Percentiles rank a stretch among this genome's conserved stretches.
Conservation (phyloP, 495 filamentous ascomycete species). For the Lasiosphaeris hirsuta region DNA sequence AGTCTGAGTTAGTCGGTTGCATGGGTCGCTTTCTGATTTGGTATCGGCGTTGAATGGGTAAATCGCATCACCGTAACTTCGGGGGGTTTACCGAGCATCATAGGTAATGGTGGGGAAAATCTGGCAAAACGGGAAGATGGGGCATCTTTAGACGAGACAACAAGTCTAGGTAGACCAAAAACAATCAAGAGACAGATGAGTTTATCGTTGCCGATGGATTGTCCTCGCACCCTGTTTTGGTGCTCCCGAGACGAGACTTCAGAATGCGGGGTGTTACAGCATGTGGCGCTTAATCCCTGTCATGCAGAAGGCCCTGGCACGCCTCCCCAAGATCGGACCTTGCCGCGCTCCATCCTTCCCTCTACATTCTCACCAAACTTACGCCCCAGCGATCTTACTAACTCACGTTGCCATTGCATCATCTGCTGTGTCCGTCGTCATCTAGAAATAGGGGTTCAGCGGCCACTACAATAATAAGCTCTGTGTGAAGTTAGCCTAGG, state of each 20-base stretch:
- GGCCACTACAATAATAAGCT: not conserved
- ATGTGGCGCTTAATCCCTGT: constrained; percentile 10
- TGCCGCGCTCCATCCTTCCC: too few species aligned
- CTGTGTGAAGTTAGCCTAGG: too few species aligned
- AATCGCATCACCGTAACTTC: too few species aligned
- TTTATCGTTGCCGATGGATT: too few species aligned
- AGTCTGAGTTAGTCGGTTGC: not conserved
- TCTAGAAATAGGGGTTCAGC: not conserved
- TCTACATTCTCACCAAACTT: not conserved
- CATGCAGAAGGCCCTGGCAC: not conserved
- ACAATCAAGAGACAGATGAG: not conserved
- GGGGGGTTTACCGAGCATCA: too few species aligned
- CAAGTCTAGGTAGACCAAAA: not conserved
- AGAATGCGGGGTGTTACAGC: constrained; percentile 13
- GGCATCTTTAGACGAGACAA: not conserved
- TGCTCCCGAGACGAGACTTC: not conserved
- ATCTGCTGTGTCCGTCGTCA: not conserved
- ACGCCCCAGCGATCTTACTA: not conserved
- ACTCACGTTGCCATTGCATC: constrained; percentile 11
- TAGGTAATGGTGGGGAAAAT: not conserved
- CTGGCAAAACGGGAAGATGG: not conserved
- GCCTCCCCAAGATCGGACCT: not conserved
- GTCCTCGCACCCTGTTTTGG: not conserved
- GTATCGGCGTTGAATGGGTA: not conserved
- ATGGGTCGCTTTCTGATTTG: not conserved